These are phyloP conservation scores for Solidago caesia DNA, from an alignment of 129 eudicot genomes.

Conservation along the genomic window DNA sequence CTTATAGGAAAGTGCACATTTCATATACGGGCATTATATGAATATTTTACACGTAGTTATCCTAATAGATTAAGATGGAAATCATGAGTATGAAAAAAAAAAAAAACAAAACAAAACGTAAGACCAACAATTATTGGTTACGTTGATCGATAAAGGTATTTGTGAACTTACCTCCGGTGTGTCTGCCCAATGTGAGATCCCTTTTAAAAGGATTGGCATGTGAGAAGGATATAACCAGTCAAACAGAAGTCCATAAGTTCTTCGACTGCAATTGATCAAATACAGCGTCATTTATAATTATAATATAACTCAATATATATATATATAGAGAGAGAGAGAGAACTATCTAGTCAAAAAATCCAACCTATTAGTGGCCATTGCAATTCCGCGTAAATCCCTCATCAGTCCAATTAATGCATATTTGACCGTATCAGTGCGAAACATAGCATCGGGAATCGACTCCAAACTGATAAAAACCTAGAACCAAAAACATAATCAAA, in stretches of 20 bases:
- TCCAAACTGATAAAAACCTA: conserved; percentile 83
- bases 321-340: conserved; percentile 1
- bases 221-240: conserved; percentile 97
- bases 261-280: conserved; percentile 58
- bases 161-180: conserved; percentile 74
- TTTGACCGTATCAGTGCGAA: conserved; percentile 81
- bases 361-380: conserved; percentile 94
- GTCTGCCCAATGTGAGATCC: conserved; percentile 97
- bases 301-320: not conserved
- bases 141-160: not conserved
- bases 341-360: conserved; percentile 15
- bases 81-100: too few species aligned
- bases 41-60: not conserved
- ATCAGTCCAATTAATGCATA: conserved; percentile 80
- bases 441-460: conserved; percentile 75
- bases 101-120: not conserved
- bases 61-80: not conserved
- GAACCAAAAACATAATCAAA: conserved; percentile 22
- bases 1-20: not conserved
- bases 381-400: conserved; percentile 97
- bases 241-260: conserved; percentile 91
- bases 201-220: conserved; percentile 87
- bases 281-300: not conserved
- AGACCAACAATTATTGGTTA: not conserved
- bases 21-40: not conserved